Evolutionary conservation across 208 protist genomes (phyloP), one percentile per base, ranked within the genome.

Genomic region (Trypanosoma theileri): DNA sequence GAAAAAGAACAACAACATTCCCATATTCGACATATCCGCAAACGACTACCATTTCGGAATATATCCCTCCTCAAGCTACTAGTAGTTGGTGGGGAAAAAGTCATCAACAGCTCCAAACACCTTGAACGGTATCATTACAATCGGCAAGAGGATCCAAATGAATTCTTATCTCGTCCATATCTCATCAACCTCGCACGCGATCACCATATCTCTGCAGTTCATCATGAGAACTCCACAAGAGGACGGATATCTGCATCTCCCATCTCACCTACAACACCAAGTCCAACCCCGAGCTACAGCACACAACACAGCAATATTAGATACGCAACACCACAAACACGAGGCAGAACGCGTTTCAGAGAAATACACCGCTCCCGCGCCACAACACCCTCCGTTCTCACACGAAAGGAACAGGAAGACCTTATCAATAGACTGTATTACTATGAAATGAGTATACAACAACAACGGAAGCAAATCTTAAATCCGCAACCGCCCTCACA

Each of bases 361-460:
- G 12, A 6, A 45, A 6, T 12, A 6, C 41, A 45, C 6, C 31
- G 16, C 53, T 40, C n/a, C 26, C 10, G 2, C 26, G 22, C 53
- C 16, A 4, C 53, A 1, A n/a, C 44, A 12, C 44, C 44, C 1
- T n/a, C 44, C 22, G 19, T 53, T 4, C 58, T 63, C 24, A 63
- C 58, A 52, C 58, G 58, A 63, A 2, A 52, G 24, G 50, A 51
- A 41, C 42, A 52, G n/a, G 44, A 63, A 17, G 42, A 63, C 16
- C 58, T 63, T 46, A 52, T 63, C 22, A 28, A 63, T 4, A 16
- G 58, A 26, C 44, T 63, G 0, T 63, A 63, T 31, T 63, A 63
- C 44, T 12, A n/a, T 44, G n/a, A n/a, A 35, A 8, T 50, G 7
- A 19, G 12, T 11, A 50, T 50, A 50, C 58, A n/a, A 31, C n/a